These are phyloP conservation scores for Berkeleyomyces rouxiae DNA, from an alignment of 2,329 filamentous ascomycete genomes.

Conservation along the genomic window DNA sequence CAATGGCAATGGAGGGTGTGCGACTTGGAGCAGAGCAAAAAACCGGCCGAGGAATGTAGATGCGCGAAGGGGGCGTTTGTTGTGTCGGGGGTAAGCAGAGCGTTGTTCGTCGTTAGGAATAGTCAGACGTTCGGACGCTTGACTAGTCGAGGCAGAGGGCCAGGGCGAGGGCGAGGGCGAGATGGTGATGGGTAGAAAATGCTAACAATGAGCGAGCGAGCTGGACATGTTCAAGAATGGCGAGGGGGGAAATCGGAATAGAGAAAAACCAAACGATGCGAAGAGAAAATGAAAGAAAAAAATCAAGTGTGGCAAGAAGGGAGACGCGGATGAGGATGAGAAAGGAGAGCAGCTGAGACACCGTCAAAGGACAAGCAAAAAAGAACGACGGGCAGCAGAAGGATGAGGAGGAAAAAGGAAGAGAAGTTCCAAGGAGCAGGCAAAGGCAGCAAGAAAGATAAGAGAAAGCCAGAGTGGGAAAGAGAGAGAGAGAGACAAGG, in stretches of 20 bases:
- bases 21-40: background rate
- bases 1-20: background rate
- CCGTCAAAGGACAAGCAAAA: constrained; percentile 13
- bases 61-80: background rate
- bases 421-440: background rate
- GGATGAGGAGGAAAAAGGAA: constrained; percentile 4
- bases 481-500: constrained; percentile 9
- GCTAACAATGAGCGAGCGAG: background rate
- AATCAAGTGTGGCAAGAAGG: background rate
- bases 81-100: background rate
- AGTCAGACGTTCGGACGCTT: too few species aligned
- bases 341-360: constrained; percentile 7
- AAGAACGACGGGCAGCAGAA: constrained; percentile 15
- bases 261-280: background rate
- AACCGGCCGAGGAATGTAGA: background rate
- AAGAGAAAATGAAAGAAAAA: background rate
- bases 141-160: constrained; percentile 1
- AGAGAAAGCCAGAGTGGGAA: constrained; percentile 15
- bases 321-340: constrained; percentile 9
- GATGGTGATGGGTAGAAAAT: background rate
- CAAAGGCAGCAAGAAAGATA: constrained; percentile 12
- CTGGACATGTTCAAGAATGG: background rate
- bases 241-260: background rate
- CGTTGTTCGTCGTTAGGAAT: too few species aligned
- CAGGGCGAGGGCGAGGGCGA: background rate